Evolutionary conservation across 441 rosid genomes (phyloP).

Genomic region (Metrosideros polymorpha): DNA sequence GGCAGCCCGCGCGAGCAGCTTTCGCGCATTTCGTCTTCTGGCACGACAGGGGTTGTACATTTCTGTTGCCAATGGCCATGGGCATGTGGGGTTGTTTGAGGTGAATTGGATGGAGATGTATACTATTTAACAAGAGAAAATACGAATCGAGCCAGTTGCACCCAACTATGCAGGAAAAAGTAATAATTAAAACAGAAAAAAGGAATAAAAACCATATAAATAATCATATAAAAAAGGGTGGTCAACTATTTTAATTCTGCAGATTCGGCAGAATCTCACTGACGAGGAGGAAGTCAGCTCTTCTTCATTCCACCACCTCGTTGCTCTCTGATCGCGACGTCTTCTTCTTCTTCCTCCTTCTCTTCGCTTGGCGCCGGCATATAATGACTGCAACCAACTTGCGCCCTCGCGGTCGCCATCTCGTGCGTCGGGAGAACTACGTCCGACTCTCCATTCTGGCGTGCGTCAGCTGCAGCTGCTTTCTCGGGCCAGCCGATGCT

Average conservation of each 20-base stretch:
- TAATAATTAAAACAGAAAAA: too few relatives aligned
- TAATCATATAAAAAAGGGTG: neutral
- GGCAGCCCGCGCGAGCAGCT: neutral
- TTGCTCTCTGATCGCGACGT: neutral
- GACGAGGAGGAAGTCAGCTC: neutral
- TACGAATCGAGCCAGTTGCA: too few relatives aligned
- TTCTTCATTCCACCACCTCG: neutral
- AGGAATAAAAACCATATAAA: too few relatives aligned
- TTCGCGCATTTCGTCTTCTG: neutral
- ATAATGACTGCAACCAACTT: neutral
- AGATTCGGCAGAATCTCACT: neutral
- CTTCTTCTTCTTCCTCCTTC: neutral
- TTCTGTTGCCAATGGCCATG: too few relatives aligned
- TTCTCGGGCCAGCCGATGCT: slow-evolving; percentile 8
- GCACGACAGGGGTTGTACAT: neutral
- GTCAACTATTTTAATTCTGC: neutral
- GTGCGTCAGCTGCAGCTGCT: neutral
- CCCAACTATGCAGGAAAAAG: neutral
- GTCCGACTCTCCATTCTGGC: neutral
- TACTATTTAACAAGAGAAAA: neutral
- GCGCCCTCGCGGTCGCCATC: neutral
- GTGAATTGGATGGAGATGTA: neutral
- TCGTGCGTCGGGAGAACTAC: neutral
- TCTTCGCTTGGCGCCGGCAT: neutral
- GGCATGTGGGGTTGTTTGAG: neutral